Evolutionary conservation across 371 early-diverging fungal genomes (phyloP).

Genomic region (Choanephora cucurbitarum): DNA sequence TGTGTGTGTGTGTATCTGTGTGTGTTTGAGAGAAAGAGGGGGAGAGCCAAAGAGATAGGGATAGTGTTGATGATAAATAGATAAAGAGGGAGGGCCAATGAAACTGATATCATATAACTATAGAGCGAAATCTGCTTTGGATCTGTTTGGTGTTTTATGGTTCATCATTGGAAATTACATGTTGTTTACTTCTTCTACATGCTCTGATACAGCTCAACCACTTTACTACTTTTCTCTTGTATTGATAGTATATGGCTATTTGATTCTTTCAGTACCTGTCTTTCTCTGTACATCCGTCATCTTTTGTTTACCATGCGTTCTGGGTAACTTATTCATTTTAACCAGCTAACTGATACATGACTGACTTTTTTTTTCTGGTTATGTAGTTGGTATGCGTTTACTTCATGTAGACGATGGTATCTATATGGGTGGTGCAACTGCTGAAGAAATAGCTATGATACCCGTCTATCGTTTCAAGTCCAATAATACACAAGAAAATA

Average conservation of each 20-base stretch:
- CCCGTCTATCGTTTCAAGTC: constrained; percentile 50
- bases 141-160: constrained; percentile 64
- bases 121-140: constrained; percentile 57
- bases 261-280: constrained; percentile 66
- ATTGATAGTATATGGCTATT: constrained; percentile 67
- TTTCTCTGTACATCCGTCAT: constrained; percentile 66
- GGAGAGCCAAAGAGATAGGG: neutral
- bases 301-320: constrained; percentile 66
- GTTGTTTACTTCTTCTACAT: constrained; percentile 58
- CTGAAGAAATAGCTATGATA: constrained; percentile 59
- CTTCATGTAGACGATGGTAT: constrained; percentile 59
- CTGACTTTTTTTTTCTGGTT: no score
- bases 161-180: constrained; percentile 77
- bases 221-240: constrained; percentile 62
- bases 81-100: neutral
- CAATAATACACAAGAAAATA: neutral
- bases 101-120: neutral
- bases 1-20: neutral
- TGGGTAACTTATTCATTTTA: constrained; percentile 40
- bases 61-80: neutral
- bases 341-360: no score
- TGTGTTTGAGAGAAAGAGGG: neutral
- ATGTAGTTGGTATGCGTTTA: constrained; percentile 55
- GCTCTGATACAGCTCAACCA: constrained; percentile 54
- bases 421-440: constrained; percentile 64